These are phyloP conservation scores for Leishmania major DNA, from an alignment of 208 protist genomes.

Conservation along the genomic window DNA sequence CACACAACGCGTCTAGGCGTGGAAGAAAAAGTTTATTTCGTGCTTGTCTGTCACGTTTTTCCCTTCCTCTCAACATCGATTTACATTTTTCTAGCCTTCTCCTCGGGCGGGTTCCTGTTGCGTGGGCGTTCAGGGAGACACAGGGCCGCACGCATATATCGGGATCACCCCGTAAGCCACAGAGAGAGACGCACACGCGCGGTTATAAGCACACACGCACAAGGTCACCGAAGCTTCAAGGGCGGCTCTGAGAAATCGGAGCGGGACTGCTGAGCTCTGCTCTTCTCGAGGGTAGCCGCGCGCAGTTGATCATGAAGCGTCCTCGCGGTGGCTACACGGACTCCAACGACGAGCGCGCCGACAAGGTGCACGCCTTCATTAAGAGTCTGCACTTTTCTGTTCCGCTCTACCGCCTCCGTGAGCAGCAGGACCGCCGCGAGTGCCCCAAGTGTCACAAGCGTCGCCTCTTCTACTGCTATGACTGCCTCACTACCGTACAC, in stretches of 20 bases:
- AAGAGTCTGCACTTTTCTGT: slow-evolving; percentile 67
- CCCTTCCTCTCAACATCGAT: not conserved
- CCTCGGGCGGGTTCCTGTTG: not conserved
- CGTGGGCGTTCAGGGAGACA: not conserved
- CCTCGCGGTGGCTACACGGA: slow-evolving; percentile 66
- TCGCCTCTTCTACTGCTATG: slow-evolving; percentile 89
- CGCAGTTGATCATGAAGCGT: slow-evolving; percentile 59
- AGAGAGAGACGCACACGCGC: not conserved
- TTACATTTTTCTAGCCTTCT: not conserved
- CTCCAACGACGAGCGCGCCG: slow-evolving; percentile 50
- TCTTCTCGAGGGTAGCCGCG: not conserved
- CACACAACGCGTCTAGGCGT: not conserved
- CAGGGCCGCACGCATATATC: not conserved
- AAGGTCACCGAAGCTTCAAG: not conserved
- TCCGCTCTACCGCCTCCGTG: slow-evolving; percentile 61
- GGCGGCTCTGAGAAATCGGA: not conserved
- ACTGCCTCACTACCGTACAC: slow-evolving; percentile 84
- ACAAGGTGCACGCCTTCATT: slow-evolving; percentile 75
- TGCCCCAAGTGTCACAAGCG: slow-evolving; percentile 81
- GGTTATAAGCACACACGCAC: not conserved
- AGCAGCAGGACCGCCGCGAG: slow-evolving; percentile 57
- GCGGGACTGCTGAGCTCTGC: not conserved
- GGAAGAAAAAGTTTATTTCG: not conserved
- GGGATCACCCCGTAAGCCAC: not conserved
- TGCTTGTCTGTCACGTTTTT: not conserved